phyloP scores from a whole-genome alignment of 2,329 filamentous ascomycete species.

The Trichophaea hybrida region DNA sequence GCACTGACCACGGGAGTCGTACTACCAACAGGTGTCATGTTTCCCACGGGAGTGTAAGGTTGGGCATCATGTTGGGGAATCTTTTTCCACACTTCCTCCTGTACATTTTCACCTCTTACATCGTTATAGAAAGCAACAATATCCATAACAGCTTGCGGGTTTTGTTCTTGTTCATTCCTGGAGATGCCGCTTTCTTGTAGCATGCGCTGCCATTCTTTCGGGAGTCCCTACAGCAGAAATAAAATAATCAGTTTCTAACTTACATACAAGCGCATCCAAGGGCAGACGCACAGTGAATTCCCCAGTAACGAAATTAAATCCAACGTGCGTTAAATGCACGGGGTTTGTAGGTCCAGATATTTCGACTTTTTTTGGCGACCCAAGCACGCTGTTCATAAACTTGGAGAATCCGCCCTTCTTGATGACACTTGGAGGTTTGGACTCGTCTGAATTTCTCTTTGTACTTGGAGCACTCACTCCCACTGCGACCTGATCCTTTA shows the following conservation, averaged over 20 bases:
- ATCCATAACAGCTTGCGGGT: constrained; percentile 88
- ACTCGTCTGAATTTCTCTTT: constrained; percentile 70
- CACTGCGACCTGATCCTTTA: constrained; percentile 18
- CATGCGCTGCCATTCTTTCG: constrained; percentile 94
- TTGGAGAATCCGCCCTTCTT: constrained; percentile 84
- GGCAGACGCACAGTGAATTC: constrained; percentile 69
- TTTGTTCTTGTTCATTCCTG: constrained; percentile 87
- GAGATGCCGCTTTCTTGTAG: constrained; percentile 92
- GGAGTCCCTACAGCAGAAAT: constrained; percentile 52
- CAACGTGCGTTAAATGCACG: constrained; percentile 93
- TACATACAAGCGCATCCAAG: too few relatives aligned
- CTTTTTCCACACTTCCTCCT: constrained; percentile 88
- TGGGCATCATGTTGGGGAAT: constrained; percentile 45
- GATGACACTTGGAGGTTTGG: constrained; percentile 46
- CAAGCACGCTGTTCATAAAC: constrained; percentile 70
- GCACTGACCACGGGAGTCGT: constrained; percentile 34
- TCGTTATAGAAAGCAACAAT: constrained; percentile 97
- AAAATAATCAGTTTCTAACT: neutral
- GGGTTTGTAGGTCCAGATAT: constrained; percentile 98
- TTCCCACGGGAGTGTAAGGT: constrained; percentile 14
- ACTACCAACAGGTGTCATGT: constrained; percentile 6
- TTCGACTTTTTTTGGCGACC: constrained; percentile 74
- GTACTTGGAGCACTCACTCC: constrained; percentile 37
- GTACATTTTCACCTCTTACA: constrained; percentile 63
- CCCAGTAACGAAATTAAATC: constrained; percentile 89